These are phyloP conservation scores for Picea glauca DNA, from an alignment of 75 land plant genomes.

Conservation along the genomic window DNA sequence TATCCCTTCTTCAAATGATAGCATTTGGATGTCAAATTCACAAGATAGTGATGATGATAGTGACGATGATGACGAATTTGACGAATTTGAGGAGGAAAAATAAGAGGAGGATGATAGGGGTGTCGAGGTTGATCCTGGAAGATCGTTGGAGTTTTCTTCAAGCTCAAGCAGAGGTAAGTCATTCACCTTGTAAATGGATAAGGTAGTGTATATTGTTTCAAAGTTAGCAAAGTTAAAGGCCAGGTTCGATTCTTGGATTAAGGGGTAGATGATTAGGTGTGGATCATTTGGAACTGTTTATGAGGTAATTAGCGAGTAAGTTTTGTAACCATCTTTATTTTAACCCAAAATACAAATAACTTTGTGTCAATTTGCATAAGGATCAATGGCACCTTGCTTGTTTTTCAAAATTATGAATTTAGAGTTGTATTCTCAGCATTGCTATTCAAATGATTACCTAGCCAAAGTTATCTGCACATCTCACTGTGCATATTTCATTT, in stretches of 20 bases:
- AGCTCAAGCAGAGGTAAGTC: slow-evolving; percentile 35
- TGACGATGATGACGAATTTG: not conserved
- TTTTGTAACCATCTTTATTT: not conserved
- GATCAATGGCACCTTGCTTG: no score
- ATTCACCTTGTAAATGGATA: slow-evolving; percentile 24
- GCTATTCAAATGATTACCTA: no score
- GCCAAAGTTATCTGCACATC: no score
- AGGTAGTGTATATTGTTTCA: slow-evolving; percentile 18
- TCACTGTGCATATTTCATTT: no score
- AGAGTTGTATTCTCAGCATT: no score
- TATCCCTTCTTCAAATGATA: not conserved
- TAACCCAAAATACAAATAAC: no score
- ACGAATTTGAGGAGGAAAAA: slow-evolving; percentile 6
- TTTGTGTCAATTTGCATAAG: no score
- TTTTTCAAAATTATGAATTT: no score
- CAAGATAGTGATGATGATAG: not conserved
- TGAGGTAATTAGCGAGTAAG: slow-evolving; percentile 72
- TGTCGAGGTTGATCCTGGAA: not conserved
- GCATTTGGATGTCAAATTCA: not conserved
- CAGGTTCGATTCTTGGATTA: slow-evolving; percentile 46
- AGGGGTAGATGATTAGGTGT: slow-evolving; percentile 59
- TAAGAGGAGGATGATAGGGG: slow-evolving; percentile 16
- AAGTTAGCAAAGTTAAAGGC: slow-evolving; percentile 25
- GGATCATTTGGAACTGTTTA: slow-evolving; percentile 92
- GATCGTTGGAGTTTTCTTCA: slow-evolving; percentile 11